Base-by-base conservation (phyloP, 768 basidiomycete genomes). In the Tubosaeta sp. region DNA sequence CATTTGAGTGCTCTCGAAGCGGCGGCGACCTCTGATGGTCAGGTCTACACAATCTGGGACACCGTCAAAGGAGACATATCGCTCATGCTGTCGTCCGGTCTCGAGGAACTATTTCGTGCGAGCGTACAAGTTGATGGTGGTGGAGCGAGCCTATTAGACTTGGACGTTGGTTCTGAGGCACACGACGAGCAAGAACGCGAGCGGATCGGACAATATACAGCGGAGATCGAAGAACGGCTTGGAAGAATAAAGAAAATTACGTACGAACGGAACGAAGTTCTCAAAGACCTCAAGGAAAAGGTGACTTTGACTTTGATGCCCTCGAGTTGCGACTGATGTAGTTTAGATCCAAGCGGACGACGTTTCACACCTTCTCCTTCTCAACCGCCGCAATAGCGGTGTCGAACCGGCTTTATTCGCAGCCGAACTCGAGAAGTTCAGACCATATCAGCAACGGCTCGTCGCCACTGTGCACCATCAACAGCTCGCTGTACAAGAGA, bases 221-320 rank as follows among this genome's bases (percentile, higher is more conserved):
- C 74, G 3, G 86, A 87, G 61, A 86, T 93, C 52, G 88, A 90
- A 56, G 87, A 94, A 51, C 73, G 83, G 44, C 67, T 98, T 14
- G 84, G 83, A 24, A 75, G 84, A 60, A 65, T 98, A 44, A 84
- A 80, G 67, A 88, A 92, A 73, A 86, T 99, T 54, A 78, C 84
- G 40, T 81, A 82, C 51, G 95, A 98, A 71, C 74, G 95, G 44
- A 81, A 79, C 11, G 89, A 94, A 58, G 84, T 93, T 0, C 69
- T 98, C 48, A 94, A 90, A 65, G 96, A 98, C 63, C 73, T 99
- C 44, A 99, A 98, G 67, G 94, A 97, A 39, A 96, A 95, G 82
- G 94, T 93, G 48, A 39, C 50, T 35, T 18, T 3, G 14, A 46
- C 16, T 32, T 45, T 30, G 11, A 48, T 11, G 25, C 14, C 8